Conservation (phyloP, 495 filamentous ascomycete species). For the Penicillium chermesinum region DNA sequence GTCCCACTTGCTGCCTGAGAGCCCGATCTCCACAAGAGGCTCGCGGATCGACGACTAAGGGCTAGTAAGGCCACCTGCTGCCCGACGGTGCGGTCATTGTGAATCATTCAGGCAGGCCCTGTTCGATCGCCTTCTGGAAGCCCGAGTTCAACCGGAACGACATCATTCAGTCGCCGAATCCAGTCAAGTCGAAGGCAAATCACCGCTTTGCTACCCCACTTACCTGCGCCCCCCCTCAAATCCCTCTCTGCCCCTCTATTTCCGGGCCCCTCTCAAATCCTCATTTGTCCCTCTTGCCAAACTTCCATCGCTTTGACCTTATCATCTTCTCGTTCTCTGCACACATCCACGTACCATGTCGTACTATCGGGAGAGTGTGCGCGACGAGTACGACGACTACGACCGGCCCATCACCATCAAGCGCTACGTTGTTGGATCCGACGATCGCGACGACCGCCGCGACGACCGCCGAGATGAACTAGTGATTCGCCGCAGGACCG, state of each 20-base stretch:
- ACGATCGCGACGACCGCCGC: slow-evolving; percentile 37
- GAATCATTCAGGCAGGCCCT: not conserved
- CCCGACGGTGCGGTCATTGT: not conserved
- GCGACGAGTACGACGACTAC: slow-evolving; percentile 44
- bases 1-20: not conserved
- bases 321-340: slow-evolving; percentile 3
- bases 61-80: not conserved
- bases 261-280: slow-evolving; percentile 3
- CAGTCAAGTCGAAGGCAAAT: slow-evolving; percentile 9
- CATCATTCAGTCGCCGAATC: slow-evolving; percentile 12
- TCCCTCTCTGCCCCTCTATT: slow-evolving; percentile 15
- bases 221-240: slow-evolving; percentile 21
- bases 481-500: slow-evolving; percentile 46
- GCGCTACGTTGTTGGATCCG: slow-evolving; percentile 45
- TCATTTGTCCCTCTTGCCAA: slow-evolving; percentile 1
- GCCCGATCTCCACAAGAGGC: not conserved
- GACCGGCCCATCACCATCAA: slow-evolving; percentile 44
- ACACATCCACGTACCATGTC: slow-evolving; percentile 31
- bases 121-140: slow-evolving; percentile 20
- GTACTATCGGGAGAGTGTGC: slow-evolving; percentile 41
- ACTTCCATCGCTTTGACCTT: slow-evolving; percentile 1
- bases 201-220: slow-evolving; percentile 20
- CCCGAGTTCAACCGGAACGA: slow-evolving; percentile 17
- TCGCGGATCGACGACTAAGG: not conserved
- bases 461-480: slow-evolving; percentile 41